Evolutionary conservation across 148 eudicot species (phyloP).

Genomic region (Camellia sinensis): DNA sequence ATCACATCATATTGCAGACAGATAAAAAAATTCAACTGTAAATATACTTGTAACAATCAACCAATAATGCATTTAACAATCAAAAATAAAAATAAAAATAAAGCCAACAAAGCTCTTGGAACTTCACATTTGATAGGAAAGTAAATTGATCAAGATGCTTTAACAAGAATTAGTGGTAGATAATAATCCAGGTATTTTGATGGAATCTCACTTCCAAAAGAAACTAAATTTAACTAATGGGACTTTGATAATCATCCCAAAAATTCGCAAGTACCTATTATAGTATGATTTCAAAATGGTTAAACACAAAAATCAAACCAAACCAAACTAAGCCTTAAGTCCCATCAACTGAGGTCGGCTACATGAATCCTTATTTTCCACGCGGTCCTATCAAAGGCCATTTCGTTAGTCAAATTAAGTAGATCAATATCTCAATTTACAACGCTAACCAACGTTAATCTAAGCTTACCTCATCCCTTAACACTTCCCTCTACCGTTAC

Average conservation of each 20-base stretch:
- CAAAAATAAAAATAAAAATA: neutral
- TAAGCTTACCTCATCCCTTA: too few species aligned
- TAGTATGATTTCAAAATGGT: neutral
- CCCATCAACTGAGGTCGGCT: too few species aligned
- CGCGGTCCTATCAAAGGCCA: too few species aligned
- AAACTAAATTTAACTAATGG: neutral
- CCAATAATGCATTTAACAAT: neutral
- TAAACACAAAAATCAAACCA: neutral
- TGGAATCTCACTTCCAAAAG: neutral
- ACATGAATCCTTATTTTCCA: too few species aligned
- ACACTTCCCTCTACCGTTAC: too few species aligned
- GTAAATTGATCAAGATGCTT: constrained; percentile 2
- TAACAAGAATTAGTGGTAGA: neutral
- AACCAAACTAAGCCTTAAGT: too few species aligned
- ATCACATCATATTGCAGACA: neutral
- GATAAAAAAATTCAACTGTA: neutral
- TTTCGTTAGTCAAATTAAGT: too few species aligned
- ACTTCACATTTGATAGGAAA: neutral
- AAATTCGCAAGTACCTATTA: neutral
- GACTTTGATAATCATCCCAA: neutral
- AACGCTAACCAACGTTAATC: too few species aligned
- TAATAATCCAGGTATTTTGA: neutral
- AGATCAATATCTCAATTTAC: too few species aligned
- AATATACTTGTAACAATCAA: neutral
- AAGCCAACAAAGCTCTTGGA: neutral